Evolutionary conservation across 495 filamentous ascomycete genomes (phyloP), one percentile per base, ranked within the genome.

Genomic region (Aspergillus diversus): DNA sequence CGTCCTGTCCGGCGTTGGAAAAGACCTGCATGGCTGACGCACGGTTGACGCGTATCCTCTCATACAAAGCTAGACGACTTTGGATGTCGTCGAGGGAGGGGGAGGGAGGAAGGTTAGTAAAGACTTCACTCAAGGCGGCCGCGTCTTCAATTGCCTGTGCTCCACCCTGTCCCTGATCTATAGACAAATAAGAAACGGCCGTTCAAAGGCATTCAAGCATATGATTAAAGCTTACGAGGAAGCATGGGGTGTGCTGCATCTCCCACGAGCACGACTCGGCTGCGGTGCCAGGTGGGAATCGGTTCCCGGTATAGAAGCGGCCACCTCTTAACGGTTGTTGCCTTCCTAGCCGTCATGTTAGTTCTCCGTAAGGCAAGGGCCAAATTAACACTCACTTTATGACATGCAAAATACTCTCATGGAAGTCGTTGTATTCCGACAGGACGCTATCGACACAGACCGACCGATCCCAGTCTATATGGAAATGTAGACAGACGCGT

Each of bases 161-260:
- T 8, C 72, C 61, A 4, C 77, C 77, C 70, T 81, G 77, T 13
- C 76, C 73, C 53, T 61, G 59, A 37, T 61, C 59, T 61, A 17
- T 1, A 42, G 0, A 17, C 16, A 21, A 4, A 39, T 55, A 12
- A 51, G 49, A 21, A 8, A 27, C 0, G 42, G 17, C 7, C 12
- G 7, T 57, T 5, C 21, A 27, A 27, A 2, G 1, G 2, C 1
- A 32, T 12, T 2, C 32, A 1, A 13, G 47, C 3, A 33, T 5
- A 34, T 21, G 32, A 71, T 64, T 49, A 72, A 0, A 78, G 81
- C 83, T 82, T 83, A 73, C 75, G 52, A 33, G 51, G 50, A 21
- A 63, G 15, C 66, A 81, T 78, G 11, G 81, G 76, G 69, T 83
- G 83, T 11, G 78, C 82, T 1, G 81, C 81, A 55, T 84, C 81